phyloP scores from a whole-genome alignment of 345 rosid genomes.

The Gossypium thurberi region DNA sequence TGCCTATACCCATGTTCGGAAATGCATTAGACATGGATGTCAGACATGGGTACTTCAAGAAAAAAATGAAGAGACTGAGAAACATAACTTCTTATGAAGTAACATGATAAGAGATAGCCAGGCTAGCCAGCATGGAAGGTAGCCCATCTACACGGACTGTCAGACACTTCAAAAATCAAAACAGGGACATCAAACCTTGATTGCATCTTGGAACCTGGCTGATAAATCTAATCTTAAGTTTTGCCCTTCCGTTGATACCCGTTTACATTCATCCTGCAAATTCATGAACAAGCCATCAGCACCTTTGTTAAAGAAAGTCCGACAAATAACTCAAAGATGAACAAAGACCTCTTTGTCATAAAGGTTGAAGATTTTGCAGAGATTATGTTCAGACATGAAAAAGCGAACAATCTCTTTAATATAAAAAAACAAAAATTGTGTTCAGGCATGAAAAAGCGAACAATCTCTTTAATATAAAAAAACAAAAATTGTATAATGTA shows the following conservation, averaged over 20 bases:
- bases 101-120: neutral
- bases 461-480: neutral
- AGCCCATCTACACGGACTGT: neutral
- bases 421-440: no score
- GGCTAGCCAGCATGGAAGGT: neutral
- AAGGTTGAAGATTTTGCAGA: neutral
- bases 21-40: neutral
- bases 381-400: neutral
- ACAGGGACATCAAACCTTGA: constrained; percentile 44
- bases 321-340: constrained; percentile 1
- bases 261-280: constrained; percentile 88
- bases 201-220: constrained; percentile 85
- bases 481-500: neutral
- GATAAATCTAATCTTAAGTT: constrained; percentile 78
- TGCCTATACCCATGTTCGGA: neutral
- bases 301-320: neutral
- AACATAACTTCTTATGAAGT: neutral
- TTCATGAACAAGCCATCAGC: constrained; percentile 18
- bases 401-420: neutral
- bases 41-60: neutral
- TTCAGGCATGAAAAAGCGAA: neutral
- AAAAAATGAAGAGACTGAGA: neutral
- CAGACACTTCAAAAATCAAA: neutral
- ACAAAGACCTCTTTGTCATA: neutral
- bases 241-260: constrained; percentile 83